Conservation (phyloP, 2,329 filamentous ascomycete genomes). For the Aureobasidium sp. region DNA sequence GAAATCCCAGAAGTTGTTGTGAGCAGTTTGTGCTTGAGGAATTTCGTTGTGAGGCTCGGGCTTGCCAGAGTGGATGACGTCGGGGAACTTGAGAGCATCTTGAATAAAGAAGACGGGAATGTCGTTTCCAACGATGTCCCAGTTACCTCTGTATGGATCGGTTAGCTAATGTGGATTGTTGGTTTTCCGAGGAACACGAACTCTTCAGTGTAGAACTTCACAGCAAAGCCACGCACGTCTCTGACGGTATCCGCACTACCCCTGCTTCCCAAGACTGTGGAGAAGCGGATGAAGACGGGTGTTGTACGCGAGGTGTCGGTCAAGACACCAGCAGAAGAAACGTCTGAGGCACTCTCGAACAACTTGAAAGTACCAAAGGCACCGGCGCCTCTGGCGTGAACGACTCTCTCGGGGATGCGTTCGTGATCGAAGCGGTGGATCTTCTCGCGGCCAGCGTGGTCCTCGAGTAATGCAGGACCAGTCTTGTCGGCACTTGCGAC, state of each 20-base stretch:
- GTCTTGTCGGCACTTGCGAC: slow-evolving; percentile 54
- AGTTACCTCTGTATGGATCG: slow-evolving; percentile 48
- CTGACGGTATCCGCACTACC: slow-evolving; percentile 75
- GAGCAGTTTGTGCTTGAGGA: slow-evolving; percentile 42
- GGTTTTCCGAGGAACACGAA: background rate
- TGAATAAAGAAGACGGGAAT: slow-evolving; percentile 73
- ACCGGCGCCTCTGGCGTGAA: slow-evolving; percentile 58
- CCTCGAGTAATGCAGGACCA: slow-evolving; percentile 65
- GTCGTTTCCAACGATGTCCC: slow-evolving; percentile 61
- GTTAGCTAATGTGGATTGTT: background rate
- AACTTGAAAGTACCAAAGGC: slow-evolving; percentile 63
- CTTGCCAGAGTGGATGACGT: slow-evolving; percentile 57
- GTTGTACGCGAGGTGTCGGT: slow-evolving; percentile 63
- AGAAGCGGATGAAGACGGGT: slow-evolving; percentile 66
- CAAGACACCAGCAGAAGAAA: slow-evolving; percentile 57
- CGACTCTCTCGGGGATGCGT: slow-evolving; percentile 61
- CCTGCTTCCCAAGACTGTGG: slow-evolving; percentile 66
- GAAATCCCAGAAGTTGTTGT: slow-evolving; percentile 73
- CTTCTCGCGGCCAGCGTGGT: slow-evolving; percentile 66
- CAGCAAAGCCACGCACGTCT: slow-evolving; percentile 74
- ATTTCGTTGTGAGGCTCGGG: slow-evolving; percentile 65
- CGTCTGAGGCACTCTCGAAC: slow-evolving; percentile 55
- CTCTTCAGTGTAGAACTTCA: slow-evolving; percentile 72
- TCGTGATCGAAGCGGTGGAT: slow-evolving; percentile 72
- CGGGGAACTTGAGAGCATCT: slow-evolving; percentile 67